phyloP scores from a whole-genome alignment of 2,329 filamentous ascomycete species.

The Acrocalymma vagum region DNA sequence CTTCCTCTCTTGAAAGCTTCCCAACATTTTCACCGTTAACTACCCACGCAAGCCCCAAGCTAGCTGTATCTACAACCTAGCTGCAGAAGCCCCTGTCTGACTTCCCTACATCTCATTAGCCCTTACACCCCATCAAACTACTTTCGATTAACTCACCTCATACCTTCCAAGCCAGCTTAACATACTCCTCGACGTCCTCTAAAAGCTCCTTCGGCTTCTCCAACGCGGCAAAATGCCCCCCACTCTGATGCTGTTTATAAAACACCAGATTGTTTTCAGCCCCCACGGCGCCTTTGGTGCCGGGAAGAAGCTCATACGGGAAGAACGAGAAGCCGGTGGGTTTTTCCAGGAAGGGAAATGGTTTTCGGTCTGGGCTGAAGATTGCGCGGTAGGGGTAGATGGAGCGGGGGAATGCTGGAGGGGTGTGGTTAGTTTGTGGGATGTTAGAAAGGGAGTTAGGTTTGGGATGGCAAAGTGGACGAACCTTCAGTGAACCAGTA shows the following conservation, averaged over 20 bases:
- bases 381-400: constrained; percentile 60
- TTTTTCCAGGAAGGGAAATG: constrained; percentile 31
- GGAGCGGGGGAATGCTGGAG: constrained; percentile 50
- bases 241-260: constrained; percentile 51
- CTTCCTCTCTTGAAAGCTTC: too few relatives aligned
- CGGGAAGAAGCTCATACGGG: constrained; percentile 51
- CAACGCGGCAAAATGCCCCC: constrained; percentile 65
- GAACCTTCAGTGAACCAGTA: constrained; percentile 67
- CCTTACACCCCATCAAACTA: not conserved
- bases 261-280: constrained; percentile 49
- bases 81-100: too few relatives aligned
- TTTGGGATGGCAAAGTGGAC: too few relatives aligned
- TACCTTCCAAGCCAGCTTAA: constrained; percentile 46
- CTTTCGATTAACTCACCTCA: constrained; percentile 9
- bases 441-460: too few relatives aligned
- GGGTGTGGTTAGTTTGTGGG: too few relatives aligned
- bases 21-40: too few relatives aligned
- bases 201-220: constrained; percentile 54
- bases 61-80: too few relatives aligned
- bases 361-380: constrained; percentile 17
- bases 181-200: constrained; percentile 57
- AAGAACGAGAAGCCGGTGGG: constrained; percentile 56
- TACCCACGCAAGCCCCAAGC: too few relatives aligned
- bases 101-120: not conserved
- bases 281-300: constrained; percentile 47